A percentile compares a stretch with the other conserved stretches of the same genome.
These are phyloP conservation scores for Viola odorata DNA, from an alignment of 345 rosid genomes.

Conservation along the genomic window DNA sequence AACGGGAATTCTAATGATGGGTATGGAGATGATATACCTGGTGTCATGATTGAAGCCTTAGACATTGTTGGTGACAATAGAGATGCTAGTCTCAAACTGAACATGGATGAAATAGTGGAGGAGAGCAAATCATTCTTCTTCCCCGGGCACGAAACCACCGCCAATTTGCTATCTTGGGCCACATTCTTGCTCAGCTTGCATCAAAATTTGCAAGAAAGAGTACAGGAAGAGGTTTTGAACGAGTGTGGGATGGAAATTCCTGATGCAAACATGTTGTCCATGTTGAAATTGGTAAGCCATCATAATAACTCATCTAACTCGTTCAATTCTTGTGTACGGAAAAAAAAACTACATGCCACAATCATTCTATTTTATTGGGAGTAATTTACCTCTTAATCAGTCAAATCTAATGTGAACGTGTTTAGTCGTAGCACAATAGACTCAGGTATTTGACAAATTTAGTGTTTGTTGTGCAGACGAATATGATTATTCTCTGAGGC, in stretches of 20 bases:
- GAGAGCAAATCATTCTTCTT: slow-evolving; percentile 63
- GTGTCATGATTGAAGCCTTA: slow-evolving; percentile 30
- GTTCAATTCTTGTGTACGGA: no score
- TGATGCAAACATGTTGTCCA: slow-evolving; percentile 32
- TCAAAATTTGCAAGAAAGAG: slow-evolving; percentile 52
- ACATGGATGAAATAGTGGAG: slow-evolving; percentile 41
- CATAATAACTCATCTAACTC: no score
- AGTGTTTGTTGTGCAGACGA: slow-evolving; percentile 28
- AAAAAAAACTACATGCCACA: no score
- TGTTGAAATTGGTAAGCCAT: slow-evolving; percentile 39
- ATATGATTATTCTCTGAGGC: slow-evolving; percentile 56
- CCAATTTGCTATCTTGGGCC: slow-evolving; percentile 51
- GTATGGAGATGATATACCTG: slow-evolving; percentile 58
- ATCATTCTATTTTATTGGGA: no score
- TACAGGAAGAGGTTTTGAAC: slow-evolving; percentile 42
- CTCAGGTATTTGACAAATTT: no score
- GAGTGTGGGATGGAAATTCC: slow-evolving; percentile 39
- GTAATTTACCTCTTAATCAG: no score
- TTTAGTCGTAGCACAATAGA: no score
- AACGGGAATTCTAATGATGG: slow-evolving; percentile 12
- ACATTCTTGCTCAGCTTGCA: slow-evolving; percentile 42
- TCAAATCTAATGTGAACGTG: no score
- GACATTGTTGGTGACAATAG: slow-evolving; percentile 10
- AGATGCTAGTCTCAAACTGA: slow-evolving; percentile 17
- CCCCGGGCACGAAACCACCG: slow-evolving; percentile 60